Conservation (phyloP, 257 asterid species). For the Verbascum thapsus region DNA sequence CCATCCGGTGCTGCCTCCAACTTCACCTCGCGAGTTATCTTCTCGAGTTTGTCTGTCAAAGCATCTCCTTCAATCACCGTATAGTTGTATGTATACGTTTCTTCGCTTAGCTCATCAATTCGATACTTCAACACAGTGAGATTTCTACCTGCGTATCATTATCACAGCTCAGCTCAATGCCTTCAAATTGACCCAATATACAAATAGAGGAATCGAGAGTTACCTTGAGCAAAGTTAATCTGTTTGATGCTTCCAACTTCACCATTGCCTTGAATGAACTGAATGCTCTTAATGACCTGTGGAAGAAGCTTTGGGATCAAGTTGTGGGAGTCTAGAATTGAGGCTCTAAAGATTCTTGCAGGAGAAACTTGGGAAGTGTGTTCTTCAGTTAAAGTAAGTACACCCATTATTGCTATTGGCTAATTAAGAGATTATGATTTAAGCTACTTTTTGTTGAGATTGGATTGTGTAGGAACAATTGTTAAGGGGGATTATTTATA, state of each 20-base stretch:
- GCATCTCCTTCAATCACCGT: conserved; percentile 25
- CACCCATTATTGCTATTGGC: neutral
- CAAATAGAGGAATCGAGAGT: neutral
- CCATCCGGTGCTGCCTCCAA: conserved; percentile 17
- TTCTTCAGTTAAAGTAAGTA: conserved; percentile 14
- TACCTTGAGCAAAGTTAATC: conserved; percentile 24
- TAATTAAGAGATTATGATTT: neutral
- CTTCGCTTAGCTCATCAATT: conserved; percentile 19
- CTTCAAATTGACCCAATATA: no score
- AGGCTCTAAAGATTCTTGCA: conserved; percentile 21
- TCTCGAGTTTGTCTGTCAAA: conserved; percentile 24
- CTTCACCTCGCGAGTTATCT: conserved; percentile 24
- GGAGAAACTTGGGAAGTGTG: conserved; percentile 1
- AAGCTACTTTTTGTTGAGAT: neutral
- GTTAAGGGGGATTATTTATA: neutral
- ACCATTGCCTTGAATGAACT: conserved; percentile 20
- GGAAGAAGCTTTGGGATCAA: conserved; percentile 26
- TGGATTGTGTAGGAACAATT: neutral
- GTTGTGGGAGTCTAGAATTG: conserved; percentile 22
- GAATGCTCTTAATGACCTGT: conserved; percentile 20
- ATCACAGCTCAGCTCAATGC: neutral
- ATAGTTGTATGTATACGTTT: conserved; percentile 11
- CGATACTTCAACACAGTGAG: conserved; percentile 9
- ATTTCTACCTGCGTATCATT: conserved; percentile 5
- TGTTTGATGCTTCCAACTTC: conserved; percentile 28